These are phyloP conservation scores for Trichoderma harzianum DNA, from an alignment of 2,329 filamentous ascomycete genomes.

Conservation along the genomic window DNA sequence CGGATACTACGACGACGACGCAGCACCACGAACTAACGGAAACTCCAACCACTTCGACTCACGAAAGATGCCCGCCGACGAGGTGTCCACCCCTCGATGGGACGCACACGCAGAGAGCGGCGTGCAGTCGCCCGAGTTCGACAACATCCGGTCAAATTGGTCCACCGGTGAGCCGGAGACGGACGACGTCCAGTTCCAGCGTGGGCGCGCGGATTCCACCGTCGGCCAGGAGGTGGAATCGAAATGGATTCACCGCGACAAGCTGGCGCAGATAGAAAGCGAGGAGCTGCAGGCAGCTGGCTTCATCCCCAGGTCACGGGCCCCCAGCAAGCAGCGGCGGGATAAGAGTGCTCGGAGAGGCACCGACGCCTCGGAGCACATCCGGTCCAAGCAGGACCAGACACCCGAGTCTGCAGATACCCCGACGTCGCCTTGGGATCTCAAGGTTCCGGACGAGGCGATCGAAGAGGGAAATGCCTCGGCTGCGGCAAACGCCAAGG, in stretches of 20 bases:
- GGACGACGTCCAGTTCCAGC: conserved; percentile 28
- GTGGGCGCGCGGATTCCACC: conserved; percentile 27
- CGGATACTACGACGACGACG: conserved; percentile 42
- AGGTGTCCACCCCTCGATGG: conserved; percentile 27
- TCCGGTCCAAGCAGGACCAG: conserved; percentile 46
- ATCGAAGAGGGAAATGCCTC: conserved; percentile 52
- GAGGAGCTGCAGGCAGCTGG: conserved; percentile 77
- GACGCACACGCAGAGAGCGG: conserved; percentile 26
- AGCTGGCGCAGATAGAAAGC: conserved; percentile 76
- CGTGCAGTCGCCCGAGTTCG: conserved; percentile 27
- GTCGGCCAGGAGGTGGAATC: conserved; percentile 53
- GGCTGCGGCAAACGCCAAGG: conserved; percentile 48
- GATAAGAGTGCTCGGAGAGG: conserved; percentile 37
- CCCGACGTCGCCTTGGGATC: conserved; percentile 60
- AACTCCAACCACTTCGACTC: conserved; percentile 26
- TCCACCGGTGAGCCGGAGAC: conserved; percentile 21
- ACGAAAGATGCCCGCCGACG: conserved; percentile 37
- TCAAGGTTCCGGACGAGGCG: conserved; percentile 74
- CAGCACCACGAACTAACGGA: conserved; percentile 41
- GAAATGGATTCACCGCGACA: conserved; percentile 84
- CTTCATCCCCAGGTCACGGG: conserved; percentile 52
- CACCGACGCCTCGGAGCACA: conserved; percentile 32
- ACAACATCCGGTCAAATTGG: conserved; percentile 22
- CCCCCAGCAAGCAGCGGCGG: conserved; percentile 47
- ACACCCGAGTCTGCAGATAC: conserved; percentile 38